Conservation (phyloP, 164 flowering plant genomes). For the Nelumbo lutea region DNA sequence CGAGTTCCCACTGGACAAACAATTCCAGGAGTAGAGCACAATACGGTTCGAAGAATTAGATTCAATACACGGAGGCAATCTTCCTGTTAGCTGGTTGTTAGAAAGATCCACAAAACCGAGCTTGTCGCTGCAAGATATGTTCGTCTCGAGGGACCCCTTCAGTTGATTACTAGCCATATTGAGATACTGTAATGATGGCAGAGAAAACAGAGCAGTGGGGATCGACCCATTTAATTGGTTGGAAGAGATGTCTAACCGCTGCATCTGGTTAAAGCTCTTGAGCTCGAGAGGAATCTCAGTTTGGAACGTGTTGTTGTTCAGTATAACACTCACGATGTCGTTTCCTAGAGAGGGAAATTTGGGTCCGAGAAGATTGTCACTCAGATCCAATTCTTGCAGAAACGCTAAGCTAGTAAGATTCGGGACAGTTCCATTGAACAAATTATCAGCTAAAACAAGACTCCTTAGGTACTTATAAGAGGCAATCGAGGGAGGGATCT, state of each 20-base stretch:
- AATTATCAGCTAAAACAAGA: slow-evolving; percentile 57
- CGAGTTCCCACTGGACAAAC: slow-evolving; percentile 38
- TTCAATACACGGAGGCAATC: slow-evolving; percentile 52
- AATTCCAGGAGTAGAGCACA: slow-evolving; percentile 52
- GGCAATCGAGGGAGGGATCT: slow-evolving; percentile 39
- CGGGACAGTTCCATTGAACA: slow-evolving; percentile 70
- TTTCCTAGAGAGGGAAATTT: slow-evolving; percentile 53
- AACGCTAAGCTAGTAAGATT: slow-evolving; percentile 38
- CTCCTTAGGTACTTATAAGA: slow-evolving; percentile 32
- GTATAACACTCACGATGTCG: slow-evolving; percentile 30
- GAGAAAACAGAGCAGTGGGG: slow-evolving; percentile 50
- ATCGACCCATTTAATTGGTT: slow-evolving; percentile 56
- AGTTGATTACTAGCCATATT: slow-evolving; percentile 52
- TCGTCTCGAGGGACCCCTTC: slow-evolving; percentile 43
- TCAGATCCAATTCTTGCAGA: slow-evolving; percentile 63
- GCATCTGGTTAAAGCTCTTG: slow-evolving; percentile 29
- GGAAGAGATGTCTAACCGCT: slow-evolving; percentile 48
- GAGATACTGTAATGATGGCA: slow-evolving; percentile 51
- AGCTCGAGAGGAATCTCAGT: slow-evolving; percentile 46
- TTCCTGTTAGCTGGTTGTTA: slow-evolving; percentile 54
- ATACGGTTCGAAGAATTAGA: slow-evolving; percentile 36
- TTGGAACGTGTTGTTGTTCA: slow-evolving; percentile 59
- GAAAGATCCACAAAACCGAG: slow-evolving; percentile 71
- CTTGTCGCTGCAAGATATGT: slow-evolving; percentile 34
- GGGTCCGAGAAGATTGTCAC: slow-evolving; percentile 55